phyloP scores from a whole-genome alignment of 2,329 filamentous ascomycete genomes.

The Volutella citrinella region DNA sequence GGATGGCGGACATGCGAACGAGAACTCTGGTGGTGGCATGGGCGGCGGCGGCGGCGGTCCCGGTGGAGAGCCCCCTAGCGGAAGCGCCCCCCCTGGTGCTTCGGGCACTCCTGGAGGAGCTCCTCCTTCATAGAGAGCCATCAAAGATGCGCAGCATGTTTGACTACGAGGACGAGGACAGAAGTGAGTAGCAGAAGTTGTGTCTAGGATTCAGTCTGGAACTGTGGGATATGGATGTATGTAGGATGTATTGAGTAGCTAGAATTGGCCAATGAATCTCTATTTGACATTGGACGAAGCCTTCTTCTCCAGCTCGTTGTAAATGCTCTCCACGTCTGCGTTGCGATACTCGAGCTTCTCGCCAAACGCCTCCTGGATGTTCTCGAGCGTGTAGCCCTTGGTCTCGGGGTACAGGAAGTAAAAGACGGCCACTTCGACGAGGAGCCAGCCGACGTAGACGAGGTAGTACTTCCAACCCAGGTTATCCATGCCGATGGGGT shows the following conservation, averaged over 20 bases:
- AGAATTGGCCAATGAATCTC: too few relatives aligned
- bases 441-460: conserved; percentile 21
- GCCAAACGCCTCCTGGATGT: conserved; percentile 13
- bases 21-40: conserved; percentile 11
- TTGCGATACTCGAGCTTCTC: conserved; percentile 4
- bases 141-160: too few relatives aligned
- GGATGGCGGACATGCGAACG: conserved; percentile 20
- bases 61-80: conserved; percentile 8
- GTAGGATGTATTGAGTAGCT: too few relatives aligned
- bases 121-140: too few relatives aligned
- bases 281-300: too few relatives aligned
- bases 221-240: too few relatives aligned
- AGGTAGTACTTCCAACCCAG: conserved; percentile 19
- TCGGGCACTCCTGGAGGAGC: too few relatives aligned
- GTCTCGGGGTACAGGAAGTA: conserved; percentile 45
- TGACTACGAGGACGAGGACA: too few relatives aligned
- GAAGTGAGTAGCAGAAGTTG: too few relatives aligned
- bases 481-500: conserved; percentile 23
- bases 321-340: conserved; percentile 4
- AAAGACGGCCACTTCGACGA: conserved; percentile 19
- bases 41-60: conserved; percentile 5
- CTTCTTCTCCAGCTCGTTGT: conserved; percentile 6
- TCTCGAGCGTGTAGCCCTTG: conserved; percentile 33
- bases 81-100: too few relatives aligned
- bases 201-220: too few relatives aligned